Evolutionary conservation across 2,329 filamentous ascomycete species (phyloP), one percentile per base, ranked within the genome.

Genomic region (Xylaria sp.): DNA sequence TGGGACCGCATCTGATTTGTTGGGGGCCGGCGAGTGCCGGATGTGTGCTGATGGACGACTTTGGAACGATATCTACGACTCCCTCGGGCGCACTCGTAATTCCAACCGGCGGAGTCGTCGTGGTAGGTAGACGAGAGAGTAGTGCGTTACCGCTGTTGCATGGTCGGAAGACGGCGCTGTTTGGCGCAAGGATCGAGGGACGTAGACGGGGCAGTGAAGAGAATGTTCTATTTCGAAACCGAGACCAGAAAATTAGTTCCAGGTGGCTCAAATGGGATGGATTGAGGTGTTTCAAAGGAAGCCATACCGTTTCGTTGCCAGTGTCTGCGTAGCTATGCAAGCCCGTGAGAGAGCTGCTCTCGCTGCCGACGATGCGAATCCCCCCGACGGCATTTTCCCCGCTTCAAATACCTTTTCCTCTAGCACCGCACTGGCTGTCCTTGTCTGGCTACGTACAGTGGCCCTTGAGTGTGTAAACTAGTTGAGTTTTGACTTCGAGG

Each of bases 1-100:
- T 81, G 50, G 85, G 85, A 1, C 84, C 85, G 77, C 82, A 87
- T 58, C 85, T 83, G 66, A 87, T 77, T 76, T 87, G 84, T 63
- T 71, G 74, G 40, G 64, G 67, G 50, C 76, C 79, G 4, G 72
- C 74, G n/a, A 87, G 75, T 8, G 82, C 81, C 31, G 85, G 85
- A 73, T 86, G 81, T 28, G 81, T 72, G 12, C 84, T 82, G 66
- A 87, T 79, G 63, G 82, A 73, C 12, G 76, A 70, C 56, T 72
- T 73, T 23, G 81, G 76, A 11, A 86, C 78, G 19, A 86, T 62
- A 65, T 87, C 84, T 28, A 76, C 72, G 15, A 74, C 67, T 28
- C 63, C 58, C 0, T 68, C 55, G 19, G 66, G 55, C 4, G 68
- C 47, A 31, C 71, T 17, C 5, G 67, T 42, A 4, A 60, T 23